A percentile compares a stretch with the other conserved stretches of the same genome.
Conservation (phyloP, 1,284 basidiomycete species). For the Pseudozyma tsukubaensis region DNA sequence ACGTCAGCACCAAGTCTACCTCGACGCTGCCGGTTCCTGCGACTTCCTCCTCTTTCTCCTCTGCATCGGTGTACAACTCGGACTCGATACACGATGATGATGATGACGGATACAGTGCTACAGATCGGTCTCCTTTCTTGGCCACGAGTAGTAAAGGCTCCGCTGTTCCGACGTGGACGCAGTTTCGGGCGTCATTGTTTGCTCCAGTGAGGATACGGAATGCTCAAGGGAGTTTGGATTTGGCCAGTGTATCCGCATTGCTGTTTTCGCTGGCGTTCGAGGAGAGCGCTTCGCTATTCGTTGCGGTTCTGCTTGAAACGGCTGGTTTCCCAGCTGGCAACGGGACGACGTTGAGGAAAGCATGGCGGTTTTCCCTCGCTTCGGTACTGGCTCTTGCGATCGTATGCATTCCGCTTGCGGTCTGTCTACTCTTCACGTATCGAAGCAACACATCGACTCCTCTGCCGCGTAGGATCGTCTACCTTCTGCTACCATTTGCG, state of each 20-base stretch:
- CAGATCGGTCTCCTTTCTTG: constrained; percentile 36
- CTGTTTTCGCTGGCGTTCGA: constrained; percentile 62
- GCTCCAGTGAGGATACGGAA: constrained; percentile 27
- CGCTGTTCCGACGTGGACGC: constrained; percentile 16
- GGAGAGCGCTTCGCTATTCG: constrained; percentile 57
- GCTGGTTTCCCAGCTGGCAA: constrained; percentile 32
- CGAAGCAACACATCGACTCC: constrained; percentile 38
- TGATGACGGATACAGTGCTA: constrained; percentile 17
- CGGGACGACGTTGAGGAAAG: constrained; percentile 32
- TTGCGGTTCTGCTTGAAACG: constrained; percentile 60
- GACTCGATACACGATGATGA: constrained; percentile 39
- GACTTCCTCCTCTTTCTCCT: constrained; percentile 7
- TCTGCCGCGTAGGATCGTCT: constrained; percentile 33
- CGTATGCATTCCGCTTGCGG: constrained; percentile 48
- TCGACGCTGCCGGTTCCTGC: constrained; percentile 30
- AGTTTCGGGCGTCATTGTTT: constrained; percentile 26
- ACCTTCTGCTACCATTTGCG: constrained; percentile 50
- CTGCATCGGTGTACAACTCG: not conserved
- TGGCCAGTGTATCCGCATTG: constrained; percentile 43
- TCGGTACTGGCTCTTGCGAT: constrained; percentile 30
- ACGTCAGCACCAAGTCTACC: constrained; percentile 22
- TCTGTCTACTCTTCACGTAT: constrained; percentile 58
- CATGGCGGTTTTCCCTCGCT: constrained; percentile 47
- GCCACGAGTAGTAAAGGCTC: constrained; percentile 25
- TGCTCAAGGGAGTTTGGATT: constrained; percentile 29